phyloP scores from a whole-genome alignment of 305 asterid genomes.

The Solanum hybrid region DNA sequence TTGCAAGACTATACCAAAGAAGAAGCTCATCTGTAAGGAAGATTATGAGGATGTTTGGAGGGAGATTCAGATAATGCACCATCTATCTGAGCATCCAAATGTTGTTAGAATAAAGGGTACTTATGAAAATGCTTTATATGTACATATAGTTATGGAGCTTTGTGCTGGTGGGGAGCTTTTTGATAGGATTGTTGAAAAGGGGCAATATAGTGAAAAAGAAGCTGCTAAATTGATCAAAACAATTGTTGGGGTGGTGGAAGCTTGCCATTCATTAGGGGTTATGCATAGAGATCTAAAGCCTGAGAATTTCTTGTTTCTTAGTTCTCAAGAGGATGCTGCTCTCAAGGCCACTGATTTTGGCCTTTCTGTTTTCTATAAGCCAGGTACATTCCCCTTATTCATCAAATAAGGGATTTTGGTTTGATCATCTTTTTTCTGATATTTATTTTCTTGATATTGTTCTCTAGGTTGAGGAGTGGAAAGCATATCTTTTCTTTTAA shows the following conservation, averaged over 20 bases:
- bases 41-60: conserved; percentile 43
- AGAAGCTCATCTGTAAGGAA: conserved; percentile 73
- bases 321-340: conserved; percentile 66
- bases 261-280: conserved; percentile 88
- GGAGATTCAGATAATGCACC: conserved; percentile 98
- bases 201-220: conserved; percentile 82
- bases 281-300: conserved; percentile 38
- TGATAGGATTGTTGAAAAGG: conserved; percentile 84
- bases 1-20: conserved; percentile 83
- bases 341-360: conserved; percentile 95
- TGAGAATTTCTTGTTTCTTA: conserved; percentile 80
- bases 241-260: conserved; percentile 80
- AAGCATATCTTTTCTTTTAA: not conserved
- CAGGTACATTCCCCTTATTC: conserved; percentile 33
- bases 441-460: not conserved
- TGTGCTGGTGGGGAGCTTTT: conserved; percentile 92
- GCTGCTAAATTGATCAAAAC: conserved; percentile 81
- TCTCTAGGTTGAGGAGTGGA: not conserved
- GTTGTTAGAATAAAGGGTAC: conserved; percentile 86
- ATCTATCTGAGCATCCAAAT: conserved; percentile 81
- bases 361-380: conserved; percentile 84
- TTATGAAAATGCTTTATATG: conserved; percentile 62
- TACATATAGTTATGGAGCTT: conserved; percentile 91
- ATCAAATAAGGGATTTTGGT: not conserved
- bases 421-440: not conserved